phyloP scores from a whole-genome alignment of 164 flowering plant species.

The Magnolia kwangsiensis region DNA sequence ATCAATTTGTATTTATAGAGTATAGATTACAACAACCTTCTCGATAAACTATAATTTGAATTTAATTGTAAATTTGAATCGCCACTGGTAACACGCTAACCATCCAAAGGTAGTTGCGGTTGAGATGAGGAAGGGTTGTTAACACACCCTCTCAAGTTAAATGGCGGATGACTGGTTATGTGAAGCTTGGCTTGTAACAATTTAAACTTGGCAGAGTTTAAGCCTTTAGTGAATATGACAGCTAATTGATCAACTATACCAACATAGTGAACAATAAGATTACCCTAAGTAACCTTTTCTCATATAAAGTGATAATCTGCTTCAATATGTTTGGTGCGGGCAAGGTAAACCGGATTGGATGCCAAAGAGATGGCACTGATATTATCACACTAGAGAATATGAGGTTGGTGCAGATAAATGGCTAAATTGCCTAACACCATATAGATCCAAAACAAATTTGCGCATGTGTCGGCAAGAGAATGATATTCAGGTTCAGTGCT shows the following conservation, averaged over 20 bases:
- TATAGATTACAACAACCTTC: too few relatives aligned
- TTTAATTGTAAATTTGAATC: too few relatives aligned
- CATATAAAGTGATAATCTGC: not conserved
- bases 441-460: not conserved
- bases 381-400: not conserved
- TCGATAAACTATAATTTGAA: too few relatives aligned
- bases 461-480: too few relatives aligned
- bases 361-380: not conserved
- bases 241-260: not conserved
- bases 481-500: not conserved
- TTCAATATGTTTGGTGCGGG: conserved; percentile 2
- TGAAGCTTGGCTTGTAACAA: not conserved
- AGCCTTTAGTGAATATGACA: not conserved
- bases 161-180: too few relatives aligned
- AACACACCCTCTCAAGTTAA: not conserved
- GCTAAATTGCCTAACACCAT: not conserved
- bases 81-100: too few relatives aligned
- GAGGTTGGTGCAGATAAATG: not conserved
- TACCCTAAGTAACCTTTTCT: not conserved
- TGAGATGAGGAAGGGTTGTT: not conserved
- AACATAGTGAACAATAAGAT: not conserved
- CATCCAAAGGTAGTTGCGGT: not conserved
- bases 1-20: too few relatives aligned
- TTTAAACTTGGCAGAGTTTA: not conserved
- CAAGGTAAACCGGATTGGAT: not conserved